phyloP scores from a whole-genome alignment of 441 rosid genomes.

The Corymbia calophylla region DNA sequence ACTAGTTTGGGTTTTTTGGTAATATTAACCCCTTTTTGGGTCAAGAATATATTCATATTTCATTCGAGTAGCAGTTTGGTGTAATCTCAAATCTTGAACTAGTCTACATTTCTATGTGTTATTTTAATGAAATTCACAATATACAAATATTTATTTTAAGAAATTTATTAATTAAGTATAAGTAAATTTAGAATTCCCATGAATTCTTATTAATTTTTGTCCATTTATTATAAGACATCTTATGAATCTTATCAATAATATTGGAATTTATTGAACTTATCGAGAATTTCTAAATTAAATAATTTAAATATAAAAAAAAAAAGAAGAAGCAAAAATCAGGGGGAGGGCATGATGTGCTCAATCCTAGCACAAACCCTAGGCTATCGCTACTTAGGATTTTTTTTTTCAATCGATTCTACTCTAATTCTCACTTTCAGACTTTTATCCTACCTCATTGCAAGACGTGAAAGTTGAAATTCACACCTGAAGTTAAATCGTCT shows the following conservation, averaged over 20 bases:
- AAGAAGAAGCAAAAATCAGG: neutral
- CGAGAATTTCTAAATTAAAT: neutral
- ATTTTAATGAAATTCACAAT: neutral
- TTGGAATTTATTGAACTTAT: neutral
- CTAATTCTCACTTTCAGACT: no score
- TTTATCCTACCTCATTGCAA: no score
- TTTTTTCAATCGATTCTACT: no score
- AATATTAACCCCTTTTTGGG: fast-evolving
- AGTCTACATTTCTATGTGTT: neutral
- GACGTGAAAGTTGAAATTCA: no score
- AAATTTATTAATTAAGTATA: no score
- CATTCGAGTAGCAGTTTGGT: neutral
- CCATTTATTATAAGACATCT: neutral
- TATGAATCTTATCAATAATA: neutral
- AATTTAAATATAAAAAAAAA: no score
- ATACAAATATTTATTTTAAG: no score
- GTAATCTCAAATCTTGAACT: neutral
- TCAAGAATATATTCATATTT: neutral
- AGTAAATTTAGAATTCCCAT: neutral
- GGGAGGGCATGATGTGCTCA: neutral
- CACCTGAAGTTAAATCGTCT: no score
- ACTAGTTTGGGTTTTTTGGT: fast-evolving
- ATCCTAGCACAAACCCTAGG: neutral
- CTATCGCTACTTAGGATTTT: neutral
- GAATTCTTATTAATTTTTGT: neutral